Evolutionary conservation across 495 filamentous ascomycete species (phyloP).

Genomic region (Viridothelium virens): DNA sequence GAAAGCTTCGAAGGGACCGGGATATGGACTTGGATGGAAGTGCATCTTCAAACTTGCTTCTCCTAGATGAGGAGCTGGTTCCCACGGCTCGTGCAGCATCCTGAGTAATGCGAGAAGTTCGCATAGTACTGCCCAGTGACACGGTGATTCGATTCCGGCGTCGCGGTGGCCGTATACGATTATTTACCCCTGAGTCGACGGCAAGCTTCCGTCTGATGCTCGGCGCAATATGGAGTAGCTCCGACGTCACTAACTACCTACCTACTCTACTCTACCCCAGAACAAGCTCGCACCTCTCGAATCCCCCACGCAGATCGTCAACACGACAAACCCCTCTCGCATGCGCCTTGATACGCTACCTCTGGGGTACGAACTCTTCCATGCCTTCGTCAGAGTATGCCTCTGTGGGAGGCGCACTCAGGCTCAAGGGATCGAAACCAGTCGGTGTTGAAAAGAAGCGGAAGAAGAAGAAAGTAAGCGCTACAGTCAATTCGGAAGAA

Average conservation of each 20-base stretch:
- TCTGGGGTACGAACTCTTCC: background rate
- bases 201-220: background rate
- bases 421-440: constrained; percentile 65
- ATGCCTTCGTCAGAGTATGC: constrained; percentile 65
- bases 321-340: background rate
- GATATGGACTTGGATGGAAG: background rate
- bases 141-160: too few relatives aligned
- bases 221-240: background rate
- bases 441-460: constrained; percentile 51
- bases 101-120: constrained; percentile 9
- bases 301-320: too few relatives aligned
- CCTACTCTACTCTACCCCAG: background rate
- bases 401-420: constrained; percentile 58
- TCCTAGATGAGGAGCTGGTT: background rate
- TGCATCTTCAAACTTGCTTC: background rate
- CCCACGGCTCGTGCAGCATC: constrained; percentile 8
- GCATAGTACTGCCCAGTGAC: background rate
- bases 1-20: background rate
- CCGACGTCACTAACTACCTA: background rate
- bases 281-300: too few relatives aligned
- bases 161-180: too few relatives aligned
- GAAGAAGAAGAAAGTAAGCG: constrained; percentile 57
- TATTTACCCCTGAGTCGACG: constrained; percentile 14
- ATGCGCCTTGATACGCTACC: background rate
- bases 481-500: constrained; percentile 28